phyloP scores from a whole-genome alignment of 768 basidiomycete genomes.

The Calvatia gigantea region DNA sequence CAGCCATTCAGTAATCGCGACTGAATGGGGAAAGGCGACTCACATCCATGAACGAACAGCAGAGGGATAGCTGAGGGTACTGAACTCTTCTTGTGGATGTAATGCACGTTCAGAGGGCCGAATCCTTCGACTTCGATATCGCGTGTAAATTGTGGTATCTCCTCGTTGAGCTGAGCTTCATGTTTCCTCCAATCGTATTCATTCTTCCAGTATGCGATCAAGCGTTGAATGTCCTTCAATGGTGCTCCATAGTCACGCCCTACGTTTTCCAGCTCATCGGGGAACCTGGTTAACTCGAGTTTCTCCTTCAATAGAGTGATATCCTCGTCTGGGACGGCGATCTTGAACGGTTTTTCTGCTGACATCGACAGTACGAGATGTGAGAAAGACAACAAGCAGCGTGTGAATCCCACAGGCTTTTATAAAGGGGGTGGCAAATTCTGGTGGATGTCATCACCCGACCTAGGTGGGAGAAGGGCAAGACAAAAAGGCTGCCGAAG shows the following conservation, averaged over 20 bases:
- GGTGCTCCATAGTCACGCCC: conserved; percentile 43
- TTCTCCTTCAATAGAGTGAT: conserved; percentile 34
- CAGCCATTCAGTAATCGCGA: not conserved
- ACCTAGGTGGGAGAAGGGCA: no score
- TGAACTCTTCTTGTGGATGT: conserved; percentile 49
- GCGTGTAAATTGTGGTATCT: conserved; percentile 51
- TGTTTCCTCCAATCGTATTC: conserved; percentile 52
- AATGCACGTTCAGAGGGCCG: conserved; percentile 45
- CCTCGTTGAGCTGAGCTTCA: conserved; percentile 45
- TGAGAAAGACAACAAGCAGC: no score
- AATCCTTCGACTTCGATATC: conserved; percentile 46
- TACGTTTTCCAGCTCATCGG: conserved; percentile 38
- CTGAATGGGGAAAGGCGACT: conserved; percentile 10
- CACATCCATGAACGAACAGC: conserved; percentile 48
- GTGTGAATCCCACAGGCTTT: no score
- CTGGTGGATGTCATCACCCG: no score
- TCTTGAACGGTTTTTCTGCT: conserved; percentile 35
- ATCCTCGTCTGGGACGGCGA: conserved; percentile 32
- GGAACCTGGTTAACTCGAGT: conserved; percentile 36
- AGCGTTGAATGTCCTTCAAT: conserved; percentile 40
- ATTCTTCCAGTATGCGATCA: conserved; percentile 42
- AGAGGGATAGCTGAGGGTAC: conserved; percentile 38
- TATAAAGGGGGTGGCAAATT: no score
- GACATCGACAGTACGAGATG: no score
- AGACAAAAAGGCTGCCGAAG: no score